A percentile compares a stretch with the other conserved stretches of the same genome.
Conservation (phyloP, 208 protist genomes). For the Leptomonas seymouri region DNA sequence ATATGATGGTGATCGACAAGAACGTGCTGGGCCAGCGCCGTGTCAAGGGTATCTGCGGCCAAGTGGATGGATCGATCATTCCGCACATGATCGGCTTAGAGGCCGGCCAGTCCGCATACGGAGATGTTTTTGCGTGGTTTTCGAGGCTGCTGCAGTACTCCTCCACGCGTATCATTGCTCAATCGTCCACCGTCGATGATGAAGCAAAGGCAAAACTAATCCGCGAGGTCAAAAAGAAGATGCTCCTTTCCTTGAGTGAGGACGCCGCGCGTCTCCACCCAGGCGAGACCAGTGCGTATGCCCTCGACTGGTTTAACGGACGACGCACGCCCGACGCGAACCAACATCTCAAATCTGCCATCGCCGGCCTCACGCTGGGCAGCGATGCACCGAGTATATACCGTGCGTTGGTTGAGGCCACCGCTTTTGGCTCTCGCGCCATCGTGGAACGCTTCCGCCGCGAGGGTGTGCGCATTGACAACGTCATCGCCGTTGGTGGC, state of each 20-base stretch:
- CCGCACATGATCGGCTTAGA: constrained; percentile 56
- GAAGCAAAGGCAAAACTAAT: constrained; percentile 34
- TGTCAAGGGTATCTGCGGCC: constrained; percentile 57
- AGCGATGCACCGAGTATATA: constrained; percentile 51
- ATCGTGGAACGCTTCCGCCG: constrained; percentile 57
- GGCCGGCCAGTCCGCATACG: constrained; percentile 64
- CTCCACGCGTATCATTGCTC: constrained; percentile 33
- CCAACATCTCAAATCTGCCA: constrained; percentile 44
- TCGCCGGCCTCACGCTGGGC: constrained; percentile 49
- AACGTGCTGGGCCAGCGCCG: constrained; percentile 29
- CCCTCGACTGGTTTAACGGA: constrained; percentile 72
- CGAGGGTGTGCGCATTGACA: constrained; percentile 60
- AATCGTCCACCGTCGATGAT: constrained; percentile 31
- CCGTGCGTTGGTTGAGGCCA: constrained; percentile 51
- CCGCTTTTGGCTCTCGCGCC: constrained; percentile 52
- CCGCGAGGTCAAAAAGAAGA: constrained; percentile 30
- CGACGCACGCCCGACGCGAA: constrained; percentile 62
- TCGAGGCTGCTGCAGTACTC: constrained; percentile 43
- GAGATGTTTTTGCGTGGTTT: constrained; percentile 72
- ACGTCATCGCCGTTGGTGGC: constrained; percentile 61
- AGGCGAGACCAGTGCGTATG: constrained; percentile 29
- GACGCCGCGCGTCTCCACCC: constrained; percentile 32
- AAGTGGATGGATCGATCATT: constrained; percentile 63
- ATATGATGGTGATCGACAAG: constrained; percentile 61
- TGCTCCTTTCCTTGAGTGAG: constrained; percentile 34